Base-by-base conservation (phyloP, 2,329 filamentous ascomycete species). In the Fusarium coffeatum region DNA sequence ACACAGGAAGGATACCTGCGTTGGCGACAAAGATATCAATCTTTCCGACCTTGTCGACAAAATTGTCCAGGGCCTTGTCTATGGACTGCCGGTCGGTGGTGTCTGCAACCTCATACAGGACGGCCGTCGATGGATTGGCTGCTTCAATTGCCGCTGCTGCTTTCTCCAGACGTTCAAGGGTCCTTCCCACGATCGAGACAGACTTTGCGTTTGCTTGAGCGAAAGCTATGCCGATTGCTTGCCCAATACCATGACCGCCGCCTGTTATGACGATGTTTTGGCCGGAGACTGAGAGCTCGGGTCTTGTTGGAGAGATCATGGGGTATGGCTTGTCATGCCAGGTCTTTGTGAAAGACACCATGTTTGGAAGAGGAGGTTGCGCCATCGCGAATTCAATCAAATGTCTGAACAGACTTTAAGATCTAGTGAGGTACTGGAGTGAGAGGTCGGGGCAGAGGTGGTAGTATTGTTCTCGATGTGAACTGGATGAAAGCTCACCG, bases 181-280 rank as follows among this genome's bases (percentile, higher is more conserved):
- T 78, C 5, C 84, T 80, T 4, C 80, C 82, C 0, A 82, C 43
- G 32, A 86, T 78, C 20, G 79, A 74, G 13, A 85, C 71, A 1
- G 75, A 76, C 4, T 70, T 49, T 3, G 81, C 80, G 0, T 77
- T 78, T 0, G 84, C 85, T 9, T 73, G 67, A 3, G 80, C 76
- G 64, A 85, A 92, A 25, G 89, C 81, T 45, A 85, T 83, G 2
- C 89, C 89, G 11, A 90, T 85, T 1, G 88, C 87, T 62, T 87
- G 86, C 2, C 90, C 90, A 27, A 92, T 87, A 13, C 90, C 89
- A 0, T 84, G 85, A 3, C 86, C 86, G 6, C 86, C 89, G 43
- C 90, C 90, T 1, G 89, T 91, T 72, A 92, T 88, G 16, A 92
- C 81, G 8, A 90, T 85, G 12, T 84, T 87, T 28, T 77, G 76